Percentiles rank a stretch among this genome's conserved stretches.
These are phyloP conservation scores for Umbelopsis ramanniana DNA, from an alignment of 192 early-diverging fungal species.

Conservation along the genomic window DNA sequence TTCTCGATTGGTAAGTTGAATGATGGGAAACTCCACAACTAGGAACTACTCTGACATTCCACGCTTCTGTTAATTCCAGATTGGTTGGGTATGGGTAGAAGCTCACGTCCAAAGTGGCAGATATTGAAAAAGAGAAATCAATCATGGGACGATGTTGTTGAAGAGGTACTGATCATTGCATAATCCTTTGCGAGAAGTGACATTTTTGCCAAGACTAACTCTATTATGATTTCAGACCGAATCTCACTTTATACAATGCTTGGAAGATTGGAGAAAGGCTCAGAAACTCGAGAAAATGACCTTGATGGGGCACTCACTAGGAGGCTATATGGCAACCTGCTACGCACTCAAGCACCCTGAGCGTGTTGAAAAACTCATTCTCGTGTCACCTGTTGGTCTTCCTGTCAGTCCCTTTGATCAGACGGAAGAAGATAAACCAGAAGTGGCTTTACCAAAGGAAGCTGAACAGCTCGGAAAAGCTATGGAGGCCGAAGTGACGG, in stretches of 20 bases:
- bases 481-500: constrained; percentile 33
- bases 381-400: constrained; percentile 86
- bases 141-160: constrained; percentile 54
- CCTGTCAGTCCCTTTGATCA: constrained; percentile 59
- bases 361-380: constrained; percentile 83
- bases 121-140: constrained; percentile 32
- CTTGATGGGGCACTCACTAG: constrained; percentile 83
- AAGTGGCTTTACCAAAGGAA: constrained; percentile 36
- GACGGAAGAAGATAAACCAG: constrained; percentile 21
- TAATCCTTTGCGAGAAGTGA: no score
- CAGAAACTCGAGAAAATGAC: constrained; percentile 85
- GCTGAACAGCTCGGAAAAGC: constrained; percentile 29
- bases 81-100: constrained; percentile 97
- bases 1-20: constrained; percentile 54
- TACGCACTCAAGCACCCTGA: constrained; percentile 91
- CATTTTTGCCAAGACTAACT: no score
- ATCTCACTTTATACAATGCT: constrained; percentile 85
- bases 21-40: no score
- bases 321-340: constrained; percentile 83
- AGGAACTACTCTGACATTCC: no score
- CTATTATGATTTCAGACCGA: constrained; percentile 52
- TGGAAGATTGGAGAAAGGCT: constrained; percentile 85
- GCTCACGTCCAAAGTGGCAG: constrained; percentile 70
- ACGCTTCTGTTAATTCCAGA: constrained; percentile 47
- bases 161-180: constrained; percentile 38